phyloP scores from a whole-genome alignment of 2,329 filamentous ascomycete genomes.

The Mycocentrospora acerina region DNA sequence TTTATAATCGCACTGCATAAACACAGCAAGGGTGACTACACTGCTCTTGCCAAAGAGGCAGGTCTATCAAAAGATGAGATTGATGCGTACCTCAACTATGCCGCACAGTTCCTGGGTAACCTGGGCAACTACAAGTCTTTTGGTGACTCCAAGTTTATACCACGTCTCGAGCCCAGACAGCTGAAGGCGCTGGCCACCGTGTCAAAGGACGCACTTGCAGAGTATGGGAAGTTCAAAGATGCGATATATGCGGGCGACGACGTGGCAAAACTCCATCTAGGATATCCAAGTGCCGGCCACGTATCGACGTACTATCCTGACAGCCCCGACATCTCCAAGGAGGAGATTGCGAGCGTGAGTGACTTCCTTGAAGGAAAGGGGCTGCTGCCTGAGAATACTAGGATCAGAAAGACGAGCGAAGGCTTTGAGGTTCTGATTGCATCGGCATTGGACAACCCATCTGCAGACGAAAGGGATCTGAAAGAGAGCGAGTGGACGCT shows the following conservation, averaged over 20 bases:
- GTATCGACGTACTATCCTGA: constrained; percentile 54
- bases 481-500: constrained; percentile 50
- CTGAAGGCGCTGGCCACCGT: constrained; percentile 49
- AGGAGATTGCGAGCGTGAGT: constrained; percentile 50
- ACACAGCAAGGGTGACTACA: constrained; percentile 52
- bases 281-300: constrained; percentile 52
- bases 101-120: constrained; percentile 55
- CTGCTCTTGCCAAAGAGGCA: constrained; percentile 45
- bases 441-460: constrained; percentile 46
- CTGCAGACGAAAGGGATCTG: constrained; percentile 44
- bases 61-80: constrained; percentile 43
- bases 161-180: constrained; percentile 47
- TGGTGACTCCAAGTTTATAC: constrained; percentile 54
- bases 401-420: constrained; percentile 47
- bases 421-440: constrained; percentile 54
- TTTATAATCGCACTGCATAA: constrained; percentile 55
- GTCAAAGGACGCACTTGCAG: constrained; percentile 40
- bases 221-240: constrained; percentile 49
- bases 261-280: constrained; percentile 49
- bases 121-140: constrained; percentile 57
- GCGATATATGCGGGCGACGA: constrained; percentile 47
- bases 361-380: constrained; percentile 50
- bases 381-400: constrained; percentile 53
- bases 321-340: constrained; percentile 49
- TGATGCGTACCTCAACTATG: constrained; percentile 41